phyloP scores from a whole-genome alignment of 495 filamentous ascomycete species.

The Gamarada debralockiae region DNA sequence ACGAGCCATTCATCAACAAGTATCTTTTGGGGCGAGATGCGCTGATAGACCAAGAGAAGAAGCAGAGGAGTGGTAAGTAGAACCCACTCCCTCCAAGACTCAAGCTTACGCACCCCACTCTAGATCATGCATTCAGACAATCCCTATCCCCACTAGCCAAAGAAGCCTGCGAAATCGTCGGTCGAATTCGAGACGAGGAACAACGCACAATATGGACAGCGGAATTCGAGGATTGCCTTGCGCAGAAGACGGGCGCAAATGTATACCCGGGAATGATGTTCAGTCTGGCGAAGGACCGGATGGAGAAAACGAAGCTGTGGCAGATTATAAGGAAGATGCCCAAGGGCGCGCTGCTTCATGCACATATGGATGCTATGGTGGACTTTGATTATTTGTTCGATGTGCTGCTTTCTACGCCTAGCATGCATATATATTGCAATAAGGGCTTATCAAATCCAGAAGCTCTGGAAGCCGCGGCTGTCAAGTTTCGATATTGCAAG shows the following conservation, averaged over 20 bases:
- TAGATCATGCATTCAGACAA: conserved; percentile 60
- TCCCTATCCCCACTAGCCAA: conserved; percentile 68
- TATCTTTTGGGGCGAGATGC: conserved; percentile 75
- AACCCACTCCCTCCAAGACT: not conserved
- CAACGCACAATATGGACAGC: conserved; percentile 65
- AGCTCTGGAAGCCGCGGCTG: conserved; percentile 10
- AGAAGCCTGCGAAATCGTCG: conserved; percentile 73
- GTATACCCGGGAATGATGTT: conserved; percentile 90
- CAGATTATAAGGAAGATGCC: conserved; percentile 81
- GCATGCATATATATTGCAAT: conserved; percentile 63
- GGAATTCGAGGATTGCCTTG: conserved; percentile 61
- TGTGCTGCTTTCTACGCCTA: conserved; percentile 64
- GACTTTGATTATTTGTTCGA: conserved; percentile 76
- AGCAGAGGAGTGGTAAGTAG: conserved; percentile 70
- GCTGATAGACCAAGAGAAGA: conserved; percentile 74
- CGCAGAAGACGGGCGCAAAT: conserved; percentile 46
- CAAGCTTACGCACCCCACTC: conserved; percentile 5
- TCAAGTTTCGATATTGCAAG: conserved; percentile 22
- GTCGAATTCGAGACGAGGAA: conserved; percentile 74
- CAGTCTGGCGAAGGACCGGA: conserved; percentile 67
- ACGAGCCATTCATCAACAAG: conserved; percentile 72
- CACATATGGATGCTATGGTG: conserved; percentile 86
- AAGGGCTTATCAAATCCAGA: conserved; percentile 25
- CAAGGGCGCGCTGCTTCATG: conserved; percentile 86
- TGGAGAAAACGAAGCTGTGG: conserved; percentile 83